Base-by-base conservation (phyloP, 805 yeast genomes). In the Teunomyces stri region DNA sequence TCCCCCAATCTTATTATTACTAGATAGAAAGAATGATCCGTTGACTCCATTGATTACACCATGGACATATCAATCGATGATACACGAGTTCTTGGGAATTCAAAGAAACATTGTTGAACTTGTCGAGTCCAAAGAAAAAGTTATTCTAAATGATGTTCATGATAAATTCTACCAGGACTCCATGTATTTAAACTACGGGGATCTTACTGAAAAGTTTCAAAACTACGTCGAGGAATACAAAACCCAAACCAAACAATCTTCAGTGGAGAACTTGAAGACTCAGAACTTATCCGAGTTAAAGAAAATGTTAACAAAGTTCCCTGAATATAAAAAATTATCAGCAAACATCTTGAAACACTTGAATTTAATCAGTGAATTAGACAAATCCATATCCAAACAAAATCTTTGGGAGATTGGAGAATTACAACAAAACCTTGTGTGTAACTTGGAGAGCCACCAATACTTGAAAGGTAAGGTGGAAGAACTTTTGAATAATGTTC, bases 51-150 rank as follows among this genome's bases (percentile, higher is more conserved):
- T 94, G 27, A 69, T 94, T 42, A 81, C 85, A 34, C 99, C 98
- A 2, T 94, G 99, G 99, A 91, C 99, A 1, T 94, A 89, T 66
- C 98, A 92, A 62, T 87, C 97, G 2, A 92, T 94, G 98, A 89
- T 94, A 13, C 96, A 92, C 63, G 98, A 95, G 62, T 76, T 90
- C 18, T 71, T 94, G 27, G 96, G 92, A 2, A 87, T 94, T 49
- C 70, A 75, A 29, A 85, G 89, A 60, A 92, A 94, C 56, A 79
- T 91, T 2, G 96, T 89, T 3, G 85, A 82, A 55, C 42, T 44
- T 15, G 58, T 65, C 1, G 75, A 80, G 1, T 79, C 85, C 1
- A 81, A 78, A 22, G 74, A 68, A 47, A 69, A 61, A 50, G 55
- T 53, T 68, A 82, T 49, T 65, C 82, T 51, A 79, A 25, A 76